A percentile compares a stretch with the other conserved stretches of the same genome.
Evolutionary conservation across 2,329 filamentous ascomycete genomes (phyloP).

Genomic region (Trichoderma harzianum): DNA sequence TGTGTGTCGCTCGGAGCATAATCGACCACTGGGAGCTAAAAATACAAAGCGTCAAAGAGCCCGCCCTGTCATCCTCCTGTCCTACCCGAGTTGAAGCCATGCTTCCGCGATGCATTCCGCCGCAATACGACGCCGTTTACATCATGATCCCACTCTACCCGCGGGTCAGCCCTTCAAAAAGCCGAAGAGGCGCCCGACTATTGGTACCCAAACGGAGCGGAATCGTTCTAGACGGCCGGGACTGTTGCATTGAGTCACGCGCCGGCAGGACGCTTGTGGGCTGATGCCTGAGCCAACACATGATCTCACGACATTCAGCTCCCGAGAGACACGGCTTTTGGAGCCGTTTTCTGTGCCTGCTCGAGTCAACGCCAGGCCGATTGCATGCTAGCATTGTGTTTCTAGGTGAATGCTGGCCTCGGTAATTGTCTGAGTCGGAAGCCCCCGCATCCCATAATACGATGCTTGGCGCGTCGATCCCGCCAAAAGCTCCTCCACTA

Average conservation of each 20-base stretch:
- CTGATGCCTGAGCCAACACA: slow-evolving; percentile 2
- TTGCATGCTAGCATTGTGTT: background rate
- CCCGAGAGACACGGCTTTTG: background rate
- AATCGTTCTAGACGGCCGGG: background rate
- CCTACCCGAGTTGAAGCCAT: background rate
- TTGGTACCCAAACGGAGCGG: background rate
- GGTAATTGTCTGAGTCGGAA: slow-evolving; percentile 2
- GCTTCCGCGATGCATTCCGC: background rate
- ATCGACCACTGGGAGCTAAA: background rate
- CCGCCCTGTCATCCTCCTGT: background rate
- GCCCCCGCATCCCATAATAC: slow-evolving; percentile 16
- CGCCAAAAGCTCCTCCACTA: background rate
- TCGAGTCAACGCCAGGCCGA: background rate
- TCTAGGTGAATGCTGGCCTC: background rate
- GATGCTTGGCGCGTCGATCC: slow-evolving; percentile 17
- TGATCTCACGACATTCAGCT: background rate
- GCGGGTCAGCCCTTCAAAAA: background rate
- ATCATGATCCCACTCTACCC: background rate
- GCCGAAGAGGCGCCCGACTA: background rate
- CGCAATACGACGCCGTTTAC: background rate
- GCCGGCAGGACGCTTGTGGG: background rate
- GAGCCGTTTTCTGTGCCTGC: background rate
- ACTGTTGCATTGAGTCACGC: background rate
- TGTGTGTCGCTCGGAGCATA: background rate
- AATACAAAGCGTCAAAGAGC: background rate